Conservation (phyloP, 257 asterid genomes). For the Nicotiana knightiana region DNA sequence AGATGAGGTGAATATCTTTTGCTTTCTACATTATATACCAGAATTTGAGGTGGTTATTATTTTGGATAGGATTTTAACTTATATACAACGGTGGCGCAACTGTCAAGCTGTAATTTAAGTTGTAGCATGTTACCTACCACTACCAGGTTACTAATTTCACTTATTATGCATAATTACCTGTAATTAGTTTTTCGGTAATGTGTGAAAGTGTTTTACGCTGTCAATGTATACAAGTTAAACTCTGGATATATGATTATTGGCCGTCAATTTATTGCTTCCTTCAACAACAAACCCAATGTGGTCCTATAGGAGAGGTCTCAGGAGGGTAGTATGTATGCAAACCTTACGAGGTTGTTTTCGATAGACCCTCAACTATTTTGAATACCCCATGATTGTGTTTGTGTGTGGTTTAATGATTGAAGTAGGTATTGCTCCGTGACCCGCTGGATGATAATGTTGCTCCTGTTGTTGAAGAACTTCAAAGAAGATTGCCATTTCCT, state of each 20-base stretch:
- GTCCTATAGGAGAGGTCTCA: no score
- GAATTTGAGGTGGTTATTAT: background rate
- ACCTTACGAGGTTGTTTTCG: no score
- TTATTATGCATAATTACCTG: background rate
- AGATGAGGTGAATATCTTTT: slow-evolving; percentile 49
- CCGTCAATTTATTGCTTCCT: background rate
- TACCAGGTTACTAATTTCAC: background rate
- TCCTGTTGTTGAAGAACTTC: slow-evolving; percentile 80
- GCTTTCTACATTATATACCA: background rate
- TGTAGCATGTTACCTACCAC: background rate
- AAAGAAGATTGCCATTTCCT: slow-evolving; percentile 54
- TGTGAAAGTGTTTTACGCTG: no score
- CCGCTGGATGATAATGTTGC: slow-evolving; percentile 66
- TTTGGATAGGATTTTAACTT: background rate
- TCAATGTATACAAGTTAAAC: background rate
- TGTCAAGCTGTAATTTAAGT: background rate
- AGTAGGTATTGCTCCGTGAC: slow-evolving; percentile 73
- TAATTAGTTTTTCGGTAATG: no score
- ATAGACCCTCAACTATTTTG: no score
- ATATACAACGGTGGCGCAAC: background rate
- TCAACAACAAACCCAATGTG: no score
- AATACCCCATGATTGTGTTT: background rate
- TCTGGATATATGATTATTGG: background rate
- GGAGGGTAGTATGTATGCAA: no score
- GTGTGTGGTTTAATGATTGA: background rate